Base-by-base conservation (phyloP, 2,329 filamentous ascomycete genomes). In the Lasiodiplodia sp. region DNA sequence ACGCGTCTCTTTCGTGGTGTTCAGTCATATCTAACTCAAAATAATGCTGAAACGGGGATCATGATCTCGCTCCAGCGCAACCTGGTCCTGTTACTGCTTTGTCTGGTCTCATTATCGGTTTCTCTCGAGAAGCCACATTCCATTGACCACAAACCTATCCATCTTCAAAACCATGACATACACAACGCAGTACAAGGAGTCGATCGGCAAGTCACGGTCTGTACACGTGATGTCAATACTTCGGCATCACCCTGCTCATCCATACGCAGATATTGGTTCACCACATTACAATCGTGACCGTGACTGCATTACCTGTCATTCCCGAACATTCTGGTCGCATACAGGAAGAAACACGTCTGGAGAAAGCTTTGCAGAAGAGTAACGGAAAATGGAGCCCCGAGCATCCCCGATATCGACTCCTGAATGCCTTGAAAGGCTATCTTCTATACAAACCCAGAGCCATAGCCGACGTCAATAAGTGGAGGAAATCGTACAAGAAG, bases 401-500 rank as follows among this genome's bases (percentile, higher is more conserved):
- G 2, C 62, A 65, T 25, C 62, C 51, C n/a, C n/a, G 64, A 21
- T 47, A 56, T 31, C 69, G 74, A n/a, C 70, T 75, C 0, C 63
- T 76, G 2, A 72, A 73, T 40, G 71, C 72, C 3, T 68, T 76
- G 3, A 73, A 66, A 31, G 72, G 70, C 2, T 75, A 72, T 7
- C 67, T 67, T 0, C 72, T 68, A 8, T 76, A 75, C 47, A 57
- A 67, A 14, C 72, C 74, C 21, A 70, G 71, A 8, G 73, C 71
- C 51, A 67, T 72, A 64, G 71, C 68, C 0, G 75, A 76, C 34
- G 34, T 76, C 7, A 67, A 74, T 3, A 69, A 72, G 16, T 75
- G 74, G 74, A 70, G 73, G 7, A 62, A 55, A 2, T 34, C 75
- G 56, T 77, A 75, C 55, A 71, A 70, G 14, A 75, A 73, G 38